Base-by-base conservation (phyloP, 1,284 basidiomycete genomes). In the Hemileia vastatrix region DNA sequence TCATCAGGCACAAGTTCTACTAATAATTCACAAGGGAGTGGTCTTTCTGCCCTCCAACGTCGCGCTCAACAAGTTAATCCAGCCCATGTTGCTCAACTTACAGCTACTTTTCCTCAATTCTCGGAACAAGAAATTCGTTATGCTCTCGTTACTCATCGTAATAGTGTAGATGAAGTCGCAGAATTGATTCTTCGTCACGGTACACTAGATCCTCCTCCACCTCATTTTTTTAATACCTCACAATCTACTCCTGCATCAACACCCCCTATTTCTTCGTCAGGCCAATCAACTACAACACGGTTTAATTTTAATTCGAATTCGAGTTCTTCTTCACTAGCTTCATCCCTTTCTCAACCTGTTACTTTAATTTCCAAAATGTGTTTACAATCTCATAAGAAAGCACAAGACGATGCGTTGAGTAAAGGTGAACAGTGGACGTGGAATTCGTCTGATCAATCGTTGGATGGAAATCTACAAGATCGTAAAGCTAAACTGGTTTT, bases 181-280 rank as follows among this genome's bases (percentile, higher is more conserved):
- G 57, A 58, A 27, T 48, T 47, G 50, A 48, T 58, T 23, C 32
- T 58, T 11, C 50, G 50, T 27, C 24, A 45, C 15, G 57, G 57
- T 21, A 40, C 47, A 6, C 21, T 58, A 23, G 47, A 49, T 15
- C 57, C 57, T 47, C 57, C 57, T 5, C 57, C 57, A 43, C 47
- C 57, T 31, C 50, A 58, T 27, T 58, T 58, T 19, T 58, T 58
- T 31, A n/a, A n/a, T n/a, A n/a, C n/a, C n/a, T n/a, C n/a, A n/a
- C n/a, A n/a, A n/a, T n/a, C n/a, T n/a, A n/a, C n/a, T n/a, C n/a
- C n/a, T n/a, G n/a, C n/a, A n/a, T n/a, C n/a, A n/a, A n/a, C n/a
- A n/a, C 57, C 57, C 13, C 4, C 43, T 2, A 18, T 9, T 3
- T 48, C 47, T 5, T 36, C 3, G 47, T 21, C 32, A 2, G 36